Base-by-base conservation (phyloP, 2,329 filamentous ascomycete species). In the Epicoccum sorghinum region DNA sequence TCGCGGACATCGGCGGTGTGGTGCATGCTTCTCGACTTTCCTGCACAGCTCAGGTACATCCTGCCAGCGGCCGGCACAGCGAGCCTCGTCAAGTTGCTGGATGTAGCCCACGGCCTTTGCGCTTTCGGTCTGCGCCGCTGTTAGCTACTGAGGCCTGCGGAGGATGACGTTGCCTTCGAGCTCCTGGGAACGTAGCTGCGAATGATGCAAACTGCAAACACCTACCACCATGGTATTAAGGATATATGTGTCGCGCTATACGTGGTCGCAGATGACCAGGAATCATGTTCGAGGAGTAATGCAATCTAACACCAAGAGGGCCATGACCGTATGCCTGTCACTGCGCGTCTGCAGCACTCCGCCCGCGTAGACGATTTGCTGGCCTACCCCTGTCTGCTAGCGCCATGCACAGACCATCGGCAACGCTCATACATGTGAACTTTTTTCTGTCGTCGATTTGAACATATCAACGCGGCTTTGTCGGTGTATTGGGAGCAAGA, bases 21-120 rank as follows among this genome's bases (percentile, higher is more conserved):
- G 89, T 66, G 92, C 90, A 83, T 99, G 93, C 77, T 99, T 98
- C 70, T 89, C 89, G 69, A 98, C 84, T 78, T 99, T 99, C 73
- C 93, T 87, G 67, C 95, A 88, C 60, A 96, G 83, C 78, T 98
- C 93, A 24, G 91, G 90, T 27, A 98, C 84, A 27, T 90, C 86
- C 63, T 86, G 82, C 95, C 95, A 99, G 74, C 87, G 88, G 47
- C 89, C 92, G 68, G 93, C 87, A 76, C 91, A 96, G 69, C 95
- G 89, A 62, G 91, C 92, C 65, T 88, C 84, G 74, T 98, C 91
- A 70, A 99, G 85, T 76, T 87, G 86, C 72, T 85, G 83, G 64
- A 96, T 83, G 77, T 98, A 98, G 72, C 88, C 86, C 65, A 83
- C 83, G 59, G 88, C 93, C 80, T 99, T 99, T 62, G 84, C 82